Evolutionary conservation across 305 asterid genomes (phyloP), one percentile per base, ranked within the genome.

Genomic region (Fraxinus floribunda): DNA sequence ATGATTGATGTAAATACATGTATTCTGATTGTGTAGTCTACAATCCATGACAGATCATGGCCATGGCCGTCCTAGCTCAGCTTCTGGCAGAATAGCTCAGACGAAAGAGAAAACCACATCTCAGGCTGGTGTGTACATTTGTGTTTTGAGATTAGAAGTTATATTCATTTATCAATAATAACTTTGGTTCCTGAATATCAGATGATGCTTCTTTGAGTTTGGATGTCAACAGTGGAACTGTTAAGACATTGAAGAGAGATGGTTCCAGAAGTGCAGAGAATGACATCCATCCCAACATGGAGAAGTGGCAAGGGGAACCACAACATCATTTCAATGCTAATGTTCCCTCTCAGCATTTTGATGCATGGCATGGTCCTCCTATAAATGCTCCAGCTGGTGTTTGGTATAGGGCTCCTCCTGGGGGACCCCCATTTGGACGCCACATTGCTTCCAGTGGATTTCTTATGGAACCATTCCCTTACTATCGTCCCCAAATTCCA

Each of bases 331-430:
- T 80, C 68, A 88, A 92, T 88, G 81, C 94, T 76, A 90, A 88
- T 77, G 64, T 90, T 15, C 87, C 91, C n/a, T 92, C 97, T 82
- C 98, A 88, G 78, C 98, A 82, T 83, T 97, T 91, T 82, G 98
- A 95, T 80, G 85, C 91, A 11, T 94, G 98, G 98, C 95, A 91
- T 75, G 97, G 93, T 79, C 95, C 95, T 86, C 93, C 93, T 38
- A 81, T 91, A 91, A 95, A 90, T 84, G 89, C 88, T 77, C 98
- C 93, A 55, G 75, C 93, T 83, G 95, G 93, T 83, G 91, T 86
- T 84, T 94, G 98, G 99, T 94, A 88, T 80, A 88, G 97, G 82
- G 99, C 97, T 62, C 97, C 89, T 79, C 97, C 94, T 62, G 91
- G 90, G 8, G 95, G 92, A 35, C 96, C 99, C 46, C 86, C 97